These are phyloP conservation scores for Leucocoprinus leucothites DNA, from an alignment of 768 basidiomycete genomes.

Conservation along the genomic window DNA sequence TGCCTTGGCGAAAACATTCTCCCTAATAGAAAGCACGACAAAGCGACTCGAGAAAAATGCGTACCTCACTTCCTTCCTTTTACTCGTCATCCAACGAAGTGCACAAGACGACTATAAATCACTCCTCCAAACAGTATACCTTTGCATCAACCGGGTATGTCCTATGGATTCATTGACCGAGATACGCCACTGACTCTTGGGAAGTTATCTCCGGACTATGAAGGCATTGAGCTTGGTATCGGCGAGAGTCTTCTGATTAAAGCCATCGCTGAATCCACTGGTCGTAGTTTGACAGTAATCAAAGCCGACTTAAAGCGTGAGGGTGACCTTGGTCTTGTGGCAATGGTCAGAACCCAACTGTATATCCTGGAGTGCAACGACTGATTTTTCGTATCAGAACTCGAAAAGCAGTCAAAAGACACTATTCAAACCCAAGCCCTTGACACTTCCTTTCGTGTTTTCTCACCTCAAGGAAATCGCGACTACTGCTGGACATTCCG, in stretches of 20 bases:
- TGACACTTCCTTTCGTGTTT: conserved; percentile 89
- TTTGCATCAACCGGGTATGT: conserved; percentile 93
- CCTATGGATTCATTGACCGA: conserved; percentile 1
- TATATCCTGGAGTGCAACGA: neutral
- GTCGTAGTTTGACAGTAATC: conserved; percentile 76
- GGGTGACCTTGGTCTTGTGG: conserved; percentile 93
- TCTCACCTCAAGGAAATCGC: conserved; percentile 90
- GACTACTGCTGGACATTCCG: conserved; percentile 77
- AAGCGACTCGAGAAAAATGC: conserved; percentile 93
- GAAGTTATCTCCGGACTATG: conserved; percentile 91
- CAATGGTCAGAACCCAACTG: conserved; percentile 60
- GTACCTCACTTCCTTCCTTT: conserved; percentile 82
- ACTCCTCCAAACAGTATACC: conserved; percentile 85
- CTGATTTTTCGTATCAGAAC: conserved; percentile 46
- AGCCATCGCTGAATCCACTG: conserved; percentile 93
- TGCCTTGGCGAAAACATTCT: conserved; percentile 85
- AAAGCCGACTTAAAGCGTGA: conserved; percentile 93
- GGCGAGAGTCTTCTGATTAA: conserved; percentile 94
- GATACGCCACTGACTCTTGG: conserved; percentile 9
- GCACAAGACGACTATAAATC: conserved; percentile 69
- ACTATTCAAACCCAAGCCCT: conserved; percentile 88
- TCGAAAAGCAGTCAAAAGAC: conserved; percentile 93
- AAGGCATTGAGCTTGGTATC: conserved; percentile 93
- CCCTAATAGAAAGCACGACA: conserved; percentile 89
- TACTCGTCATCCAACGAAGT: conserved; percentile 87